A percentile compares a stretch with the other conserved stretches of the same genome.
phyloP scores from a whole-genome alignment of 2,329 filamentous ascomycete species.

The Rhynchosporium secalis region DNA sequence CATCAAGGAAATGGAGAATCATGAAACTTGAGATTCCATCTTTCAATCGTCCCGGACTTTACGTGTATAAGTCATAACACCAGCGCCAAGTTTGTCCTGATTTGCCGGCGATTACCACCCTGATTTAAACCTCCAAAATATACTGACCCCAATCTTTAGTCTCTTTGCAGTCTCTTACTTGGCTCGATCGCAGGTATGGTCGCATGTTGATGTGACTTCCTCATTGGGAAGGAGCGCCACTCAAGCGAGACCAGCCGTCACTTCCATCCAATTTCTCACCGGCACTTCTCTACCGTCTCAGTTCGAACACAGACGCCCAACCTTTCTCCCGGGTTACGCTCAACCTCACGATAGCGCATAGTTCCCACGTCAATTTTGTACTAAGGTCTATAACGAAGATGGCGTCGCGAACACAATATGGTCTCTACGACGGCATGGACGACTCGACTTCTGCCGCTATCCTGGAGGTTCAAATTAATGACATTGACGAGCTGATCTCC shows the following conservation, averaged over 20 bases:
- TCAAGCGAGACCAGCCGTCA: not conserved
- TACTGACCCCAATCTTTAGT: too few relatives aligned
- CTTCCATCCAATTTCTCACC: not conserved
- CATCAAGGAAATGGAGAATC: too few relatives aligned
- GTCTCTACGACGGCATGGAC: slow-evolving; percentile 9
- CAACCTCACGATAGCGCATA: not conserved
- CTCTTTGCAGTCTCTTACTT: too few relatives aligned
- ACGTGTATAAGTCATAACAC: too few relatives aligned
- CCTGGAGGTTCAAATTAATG: slow-evolving; percentile 17
- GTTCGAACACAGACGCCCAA: not conserved
- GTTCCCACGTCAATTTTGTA: not conserved
- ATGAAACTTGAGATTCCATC: too few relatives aligned
- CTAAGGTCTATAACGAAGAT: not conserved
- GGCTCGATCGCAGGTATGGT: too few relatives aligned
- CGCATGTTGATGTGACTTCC: not conserved
- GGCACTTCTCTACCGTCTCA: not conserved
- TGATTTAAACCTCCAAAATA: too few relatives aligned
- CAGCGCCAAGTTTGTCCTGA: too few relatives aligned
- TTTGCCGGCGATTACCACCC: too few relatives aligned
- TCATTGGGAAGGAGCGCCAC: not conserved
- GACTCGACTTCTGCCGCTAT: slow-evolving; percentile 4
- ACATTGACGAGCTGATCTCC: slow-evolving; percentile 7
- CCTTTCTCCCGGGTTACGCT: not conserved
- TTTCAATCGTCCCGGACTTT: too few relatives aligned
- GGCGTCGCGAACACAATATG: not conserved